Base-by-base conservation (phyloP, 148 eudicot genomes). In the Rhododendron griersonianum region DNA sequence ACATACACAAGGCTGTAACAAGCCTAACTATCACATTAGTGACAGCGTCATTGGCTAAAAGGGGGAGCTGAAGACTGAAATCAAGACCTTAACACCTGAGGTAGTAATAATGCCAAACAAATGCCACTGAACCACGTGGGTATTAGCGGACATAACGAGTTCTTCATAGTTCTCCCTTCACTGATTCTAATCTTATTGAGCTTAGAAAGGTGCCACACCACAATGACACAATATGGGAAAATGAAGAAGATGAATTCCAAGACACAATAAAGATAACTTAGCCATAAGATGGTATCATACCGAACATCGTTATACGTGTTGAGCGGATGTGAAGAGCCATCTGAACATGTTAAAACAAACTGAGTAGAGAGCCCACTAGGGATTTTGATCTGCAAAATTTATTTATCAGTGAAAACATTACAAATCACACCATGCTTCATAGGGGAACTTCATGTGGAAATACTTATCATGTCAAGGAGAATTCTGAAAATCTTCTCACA, bases 321-420 rank as follows among this genome's bases (percentile, higher is more conserved):
- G 78, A 95, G 92, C 61, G 94, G 94, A 92, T 92, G 91, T 81
- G 96, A 92, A 87, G 96, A 95, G 73, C 96, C 98, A 90, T 95
- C 91, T 10, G 95, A 90, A 91, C 92, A 88, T 74, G 92, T 93
- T 85, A 95, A 85, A 81, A 94, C 98, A 89, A 96, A 96, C 80
- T 95, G 97, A 76, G 96, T 84, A 80, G 97, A 91, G 47, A 90
- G 88, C 71, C 99, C 99, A 81, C 87, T 87, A n/a, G 99, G 97
- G 91, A 96, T 93, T 89, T 91, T 94, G 83, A 95, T 95, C 99
- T 96, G 96, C 89, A 88, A 87, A 74, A 25, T 15, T 44, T 21
- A 65, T 14, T 37, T 35, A 80, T 19, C 10, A 57, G 30, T 7
- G 28, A 83, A 23, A 83, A 65, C 33, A 45, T 59, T 23, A 41